Percentiles rank a stretch among this genome's conserved stretches.
Conservation (phyloP, 2,329 filamentous ascomycete genomes). For the Tolypocladium amazonense region DNA sequence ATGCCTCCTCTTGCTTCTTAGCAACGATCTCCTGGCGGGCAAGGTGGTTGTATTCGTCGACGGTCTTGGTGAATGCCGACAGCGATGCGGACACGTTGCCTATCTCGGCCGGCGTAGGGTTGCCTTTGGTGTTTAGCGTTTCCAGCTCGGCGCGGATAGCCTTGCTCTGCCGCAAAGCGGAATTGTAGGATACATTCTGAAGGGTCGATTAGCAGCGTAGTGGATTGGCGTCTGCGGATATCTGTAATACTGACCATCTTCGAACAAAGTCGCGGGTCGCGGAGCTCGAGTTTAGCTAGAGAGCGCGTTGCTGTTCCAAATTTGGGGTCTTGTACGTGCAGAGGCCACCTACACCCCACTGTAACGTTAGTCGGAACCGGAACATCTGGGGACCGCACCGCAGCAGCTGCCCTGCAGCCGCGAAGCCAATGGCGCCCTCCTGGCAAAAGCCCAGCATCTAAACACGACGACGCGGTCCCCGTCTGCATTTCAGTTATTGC, state of each 20-base stretch:
- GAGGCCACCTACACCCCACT: not conserved
- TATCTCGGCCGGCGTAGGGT: conserved; percentile 43
- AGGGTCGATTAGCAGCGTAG: not conserved
- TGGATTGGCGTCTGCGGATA: too few species aligned
- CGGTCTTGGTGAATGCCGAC: conserved; percentile 71
- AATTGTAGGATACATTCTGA: conserved; percentile 78
- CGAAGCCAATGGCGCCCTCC: not conserved
- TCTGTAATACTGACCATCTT: not conserved
- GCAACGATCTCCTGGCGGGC: conserved; percentile 82
- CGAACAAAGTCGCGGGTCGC: not conserved
- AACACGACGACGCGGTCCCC: not conserved
- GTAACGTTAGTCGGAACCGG: not conserved
- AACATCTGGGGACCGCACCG: not conserved
- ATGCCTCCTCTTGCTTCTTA: conserved; percentile 84
- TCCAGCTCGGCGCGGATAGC: conserved; percentile 69
- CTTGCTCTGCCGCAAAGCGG: conserved; percentile 74
- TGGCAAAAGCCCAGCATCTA: not conserved
- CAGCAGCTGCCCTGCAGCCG: not conserved
- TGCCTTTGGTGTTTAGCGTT: conserved; percentile 52
- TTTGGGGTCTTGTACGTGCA: not conserved
- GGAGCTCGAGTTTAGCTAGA: not conserved
- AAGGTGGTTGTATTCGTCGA: conserved; percentile 83
- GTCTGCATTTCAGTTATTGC: not conserved
- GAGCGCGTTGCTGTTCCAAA: not conserved
- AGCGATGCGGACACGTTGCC: conserved; percentile 71